Evolutionary conservation across 805 yeast species (phyloP), one percentile per base, ranked within the genome.

Genomic region (Cyberlindnera euphorbiiphila): DNA sequence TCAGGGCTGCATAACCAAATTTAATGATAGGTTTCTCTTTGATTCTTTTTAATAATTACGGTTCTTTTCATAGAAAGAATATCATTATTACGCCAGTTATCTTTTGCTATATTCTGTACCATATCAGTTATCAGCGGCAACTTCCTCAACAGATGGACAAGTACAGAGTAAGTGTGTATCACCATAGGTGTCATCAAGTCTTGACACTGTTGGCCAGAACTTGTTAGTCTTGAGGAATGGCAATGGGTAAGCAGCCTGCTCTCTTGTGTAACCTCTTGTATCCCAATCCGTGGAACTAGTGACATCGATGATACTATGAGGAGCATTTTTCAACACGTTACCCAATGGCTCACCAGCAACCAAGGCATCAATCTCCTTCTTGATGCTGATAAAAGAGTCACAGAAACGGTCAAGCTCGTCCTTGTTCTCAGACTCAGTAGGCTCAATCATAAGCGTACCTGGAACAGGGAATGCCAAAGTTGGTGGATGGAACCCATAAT

Each of bases 391-490:
- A 71, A 93, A 72, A 2, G 98, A 76, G 47, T 87, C 88, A 39
- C 88, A 81, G 64, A 93, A 91, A 55, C 97, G 74, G 63, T 93
- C 91, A 45, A 93, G 70, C 65, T 93, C 98, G 39, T 72, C 85
- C 54, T 82, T 65, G 56, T 87, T 78, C 66, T 93, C 98, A 14
- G 93, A 81, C 66, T 93, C 98, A 4, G 98, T 93, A 42, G 98
- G 98, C 67, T 93, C 98, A 46, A 93, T 78, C 98, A 93, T 93
- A 52, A 93, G 72, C 2, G 98, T 93, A 45, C 95, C 95, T 5
- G 97, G 91, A 35, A 93, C 95, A 9, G 98, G 98, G 85, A 93
- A 93, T 3, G 98, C 93, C 85, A 93, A 81, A 18, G 98, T 93
- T 45, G 98, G 98, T 1, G 96, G 96, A 64, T 93, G 98, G 78